Percentiles rank a stretch among this genome's conserved stretches.
Evolutionary conservation across 2,329 filamentous ascomycete genomes (phyloP).

Genomic region (Mariannaea sp.): DNA sequence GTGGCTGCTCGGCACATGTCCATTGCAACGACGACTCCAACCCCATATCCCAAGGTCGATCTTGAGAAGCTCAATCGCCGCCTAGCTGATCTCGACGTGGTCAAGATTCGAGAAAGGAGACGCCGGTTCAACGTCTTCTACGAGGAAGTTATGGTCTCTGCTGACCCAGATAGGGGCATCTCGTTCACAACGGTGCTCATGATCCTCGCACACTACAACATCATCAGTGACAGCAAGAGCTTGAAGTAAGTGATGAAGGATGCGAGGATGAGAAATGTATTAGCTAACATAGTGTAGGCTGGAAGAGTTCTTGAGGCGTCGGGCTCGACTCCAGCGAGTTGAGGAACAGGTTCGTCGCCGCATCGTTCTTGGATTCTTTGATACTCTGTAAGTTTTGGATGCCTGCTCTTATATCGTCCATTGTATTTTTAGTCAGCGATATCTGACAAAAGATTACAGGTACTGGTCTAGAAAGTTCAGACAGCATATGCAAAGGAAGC

Average conservation of each 20-base stretch:
- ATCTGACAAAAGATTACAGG: conserved; percentile 44
- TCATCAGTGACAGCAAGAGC: conserved; percentile 97
- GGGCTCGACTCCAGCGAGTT: conserved; percentile 87
- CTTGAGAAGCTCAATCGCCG: conserved; percentile 75
- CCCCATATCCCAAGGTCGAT: conserved; percentile 66
- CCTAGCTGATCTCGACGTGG: conserved; percentile 73
- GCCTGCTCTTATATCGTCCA: not conserved
- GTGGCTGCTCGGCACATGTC: conserved; percentile 60
- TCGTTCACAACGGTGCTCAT: conserved; percentile 91
- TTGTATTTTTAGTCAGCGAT: no score
- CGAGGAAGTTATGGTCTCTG: conserved; percentile 92
- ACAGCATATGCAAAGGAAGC: conserved; percentile 72
- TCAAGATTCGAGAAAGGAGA: conserved; percentile 74
- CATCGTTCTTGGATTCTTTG: conserved; percentile 92
- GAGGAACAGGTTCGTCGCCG: conserved; percentile 92
- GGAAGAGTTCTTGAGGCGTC: conserved; percentile 90
- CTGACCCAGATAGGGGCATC: conserved; percentile 87
- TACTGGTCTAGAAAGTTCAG: conserved; percentile 87
- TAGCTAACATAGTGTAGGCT: conserved; percentile 59
- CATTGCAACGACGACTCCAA: conserved; percentile 57
- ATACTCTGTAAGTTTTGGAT: conserved; percentile 69
- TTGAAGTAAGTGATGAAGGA: conserved; percentile 62
- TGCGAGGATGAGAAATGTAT: not conserved
- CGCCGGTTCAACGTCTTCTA: conserved; percentile 92
- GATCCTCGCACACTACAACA: conserved; percentile 97